Evolutionary conservation across 2,329 filamentous ascomycete species (phyloP), one percentile per base, ranked within the genome.

Genomic region (Thelonectria discophora): DNA sequence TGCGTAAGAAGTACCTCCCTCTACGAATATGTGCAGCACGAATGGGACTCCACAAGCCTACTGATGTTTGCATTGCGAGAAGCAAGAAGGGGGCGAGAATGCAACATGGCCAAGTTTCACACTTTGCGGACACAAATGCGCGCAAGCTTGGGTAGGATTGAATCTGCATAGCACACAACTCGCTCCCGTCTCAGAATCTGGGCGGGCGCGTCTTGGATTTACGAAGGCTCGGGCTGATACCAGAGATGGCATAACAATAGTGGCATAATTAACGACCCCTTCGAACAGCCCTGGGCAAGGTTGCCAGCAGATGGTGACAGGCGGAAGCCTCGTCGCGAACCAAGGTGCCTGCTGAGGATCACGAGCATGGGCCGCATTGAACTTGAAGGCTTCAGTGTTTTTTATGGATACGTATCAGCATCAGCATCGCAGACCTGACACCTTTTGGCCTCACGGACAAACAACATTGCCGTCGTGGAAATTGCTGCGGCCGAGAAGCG

Each of bases 401-500:
- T n/a, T n/a, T 3, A 24, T 6, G 21, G 21, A 24, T 24, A 24
- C 21, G 3, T 24, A 27, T 53, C 37, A 46, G 45, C 21, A 12
- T 30, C 15, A 37, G 12, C 27, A 42, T 55, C 42, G 17, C 42
- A 30, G 40, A 57, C 52, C 43, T 56, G 52, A 61, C 40, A 43
- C 42, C 49, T 37, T 30, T 46, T 48, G 40, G 42, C 53, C 52
- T 55, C 50, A 39, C 30, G 46, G 32, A 15, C 15, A 40, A 46
- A 52, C 18, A 55, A 46, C 52, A 34, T 24, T 52, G 46, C 46
- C 40, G 62, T 39, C 13, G 46, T 45, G 53, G 58, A 68, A 32
- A 70, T 71, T 70, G 47, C 58, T 54, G 50, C 34, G 43, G 46
- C 37, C 15, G 20, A 45, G 48, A 68, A 56, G 60, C 51, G 55